Conservation (phyloP, 2,329 filamentous ascomycete species). For the Ceratocystis eucalypticola region DNA sequence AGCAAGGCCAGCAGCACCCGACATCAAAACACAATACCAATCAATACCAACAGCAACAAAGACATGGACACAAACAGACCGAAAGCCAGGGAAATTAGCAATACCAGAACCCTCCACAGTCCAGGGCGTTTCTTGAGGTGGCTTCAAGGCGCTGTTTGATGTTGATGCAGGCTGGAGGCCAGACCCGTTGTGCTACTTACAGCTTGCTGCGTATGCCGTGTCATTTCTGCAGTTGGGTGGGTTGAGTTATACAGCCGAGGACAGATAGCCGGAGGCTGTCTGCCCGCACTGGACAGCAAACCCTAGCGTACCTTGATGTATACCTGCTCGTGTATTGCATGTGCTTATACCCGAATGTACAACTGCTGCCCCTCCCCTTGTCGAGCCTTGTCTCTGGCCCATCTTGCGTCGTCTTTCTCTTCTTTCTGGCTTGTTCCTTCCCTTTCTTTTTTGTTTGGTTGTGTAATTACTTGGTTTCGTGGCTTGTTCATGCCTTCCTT, state of each 20-base stretch:
- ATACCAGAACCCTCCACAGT: too few species aligned
- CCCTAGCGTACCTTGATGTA: too few species aligned
- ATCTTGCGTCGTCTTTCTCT: not conserved
- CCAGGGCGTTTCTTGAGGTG: not conserved
- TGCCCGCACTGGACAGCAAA: too few species aligned
- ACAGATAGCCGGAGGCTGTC: too few species aligned
- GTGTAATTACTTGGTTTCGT: not conserved
- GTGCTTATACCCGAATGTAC: not conserved
- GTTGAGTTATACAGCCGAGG: too few species aligned
- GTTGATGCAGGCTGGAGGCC: not conserved
- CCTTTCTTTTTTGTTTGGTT: not conserved
- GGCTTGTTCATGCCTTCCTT: not conserved
- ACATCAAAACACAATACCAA: not conserved
- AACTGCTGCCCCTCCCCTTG: not conserved
- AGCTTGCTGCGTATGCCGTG: too few species aligned
- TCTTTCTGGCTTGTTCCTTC: not conserved
- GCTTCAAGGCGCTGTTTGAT: slow-evolving; percentile 8
- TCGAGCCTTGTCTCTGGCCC: not conserved
- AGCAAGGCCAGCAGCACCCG: not conserved
- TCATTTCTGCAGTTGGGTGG: too few species aligned
- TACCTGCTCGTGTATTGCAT: too few species aligned
- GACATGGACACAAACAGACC: not conserved
- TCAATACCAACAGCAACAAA: not conserved
- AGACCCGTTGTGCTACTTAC: not conserved
- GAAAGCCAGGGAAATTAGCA: not conserved